These are phyloP conservation scores for Beauveria asiatica DNA, from an alignment of 2,329 filamentous ascomycete genomes.

Conservation along the genomic window DNA sequence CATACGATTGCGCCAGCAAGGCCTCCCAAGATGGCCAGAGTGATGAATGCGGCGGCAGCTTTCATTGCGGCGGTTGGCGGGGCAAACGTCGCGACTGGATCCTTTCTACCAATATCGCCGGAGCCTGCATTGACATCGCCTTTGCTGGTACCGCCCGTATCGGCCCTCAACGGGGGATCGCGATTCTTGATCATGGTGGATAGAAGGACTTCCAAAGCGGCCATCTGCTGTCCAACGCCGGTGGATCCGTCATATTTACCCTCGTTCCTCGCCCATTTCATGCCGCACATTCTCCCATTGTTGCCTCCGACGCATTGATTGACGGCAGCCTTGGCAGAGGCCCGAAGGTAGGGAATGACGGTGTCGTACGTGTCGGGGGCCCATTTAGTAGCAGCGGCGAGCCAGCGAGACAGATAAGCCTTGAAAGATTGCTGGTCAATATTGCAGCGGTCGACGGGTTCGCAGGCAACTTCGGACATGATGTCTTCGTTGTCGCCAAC, in stretches of 20 bases:
- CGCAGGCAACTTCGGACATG: conserved; percentile 60
- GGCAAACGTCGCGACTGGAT: conserved; percentile 19
- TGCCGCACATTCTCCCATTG: conserved; percentile 50
- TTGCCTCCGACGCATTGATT: conserved; percentile 48
- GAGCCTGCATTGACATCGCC: conserved; percentile 39
- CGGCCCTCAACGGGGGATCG: conserved; percentile 34
- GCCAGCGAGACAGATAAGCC: conserved; percentile 53
- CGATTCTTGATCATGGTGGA: conserved; percentile 46
- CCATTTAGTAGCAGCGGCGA: conserved; percentile 54
- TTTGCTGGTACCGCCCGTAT: conserved; percentile 49
- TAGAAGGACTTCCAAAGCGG: conserved; percentile 56
- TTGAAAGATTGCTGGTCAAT: conserved; percentile 57
- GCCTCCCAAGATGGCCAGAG: conserved; percentile 45
- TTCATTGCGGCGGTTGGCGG: conserved; percentile 49
- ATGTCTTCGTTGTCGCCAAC: conserved; percentile 40
- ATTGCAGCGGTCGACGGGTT: conserved; percentile 52
- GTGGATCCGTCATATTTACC: conserved; percentile 48
- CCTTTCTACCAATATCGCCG: conserved; percentile 34
- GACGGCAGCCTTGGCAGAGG: conserved; percentile 49
- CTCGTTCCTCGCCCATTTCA: conserved; percentile 44
- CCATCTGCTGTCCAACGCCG: conserved; percentile 65
- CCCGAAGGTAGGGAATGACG: conserved; percentile 44
- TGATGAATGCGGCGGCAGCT: conserved; percentile 59
- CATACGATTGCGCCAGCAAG: conserved; percentile 45
- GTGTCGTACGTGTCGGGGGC: conserved; percentile 47